phyloP scores from a whole-genome alignment of 768 basidiomycete genomes.

The Hericium coralloides region DNA sequence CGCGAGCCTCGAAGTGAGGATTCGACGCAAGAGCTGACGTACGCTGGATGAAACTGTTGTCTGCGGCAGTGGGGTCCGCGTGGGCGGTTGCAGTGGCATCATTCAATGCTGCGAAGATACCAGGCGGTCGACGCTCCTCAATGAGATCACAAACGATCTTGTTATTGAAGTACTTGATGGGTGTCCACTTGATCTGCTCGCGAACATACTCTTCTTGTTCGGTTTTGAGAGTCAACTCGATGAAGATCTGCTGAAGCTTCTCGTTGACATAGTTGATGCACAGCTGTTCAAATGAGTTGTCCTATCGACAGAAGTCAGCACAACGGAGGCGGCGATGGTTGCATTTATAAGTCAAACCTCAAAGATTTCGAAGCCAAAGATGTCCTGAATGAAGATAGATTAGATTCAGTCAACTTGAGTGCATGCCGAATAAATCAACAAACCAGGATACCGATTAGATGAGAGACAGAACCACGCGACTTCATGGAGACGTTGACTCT shows the following conservation, averaged over 20 bases:
- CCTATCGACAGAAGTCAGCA: conserved; percentile 33
- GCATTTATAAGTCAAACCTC: conserved; percentile 41
- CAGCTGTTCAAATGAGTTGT: conserved; percentile 94
- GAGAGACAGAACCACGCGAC: conserved; percentile 58
- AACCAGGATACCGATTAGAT: conserved; percentile 89
- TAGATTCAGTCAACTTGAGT: not conserved
- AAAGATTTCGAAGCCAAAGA: conserved; percentile 99
- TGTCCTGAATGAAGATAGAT: conserved; percentile 49
- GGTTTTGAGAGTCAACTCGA: conserved; percentile 95
- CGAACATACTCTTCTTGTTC: conserved; percentile 99
- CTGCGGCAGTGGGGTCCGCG: conserved; percentile 92
- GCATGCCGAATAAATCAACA: conserved; percentile 15
- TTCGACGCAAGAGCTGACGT: conserved; percentile 74
- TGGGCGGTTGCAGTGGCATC: conserved; percentile 99
- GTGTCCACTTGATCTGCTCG: conserved; percentile 98
- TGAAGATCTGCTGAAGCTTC: conserved; percentile 98
- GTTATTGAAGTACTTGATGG: conserved; percentile 98
- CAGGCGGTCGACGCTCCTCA: conserved; percentile 92
- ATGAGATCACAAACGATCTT: conserved; percentile 98
- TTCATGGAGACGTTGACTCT: conserved; percentile 97
- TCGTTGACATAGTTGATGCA: conserved; percentile 99
- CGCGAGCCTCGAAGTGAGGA: conserved; percentile 91
- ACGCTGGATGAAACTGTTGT: conserved; percentile 94
- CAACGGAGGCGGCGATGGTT: not conserved
- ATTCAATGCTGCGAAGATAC: conserved; percentile 95